Base-by-base conservation (phyloP, 2,329 filamentous ascomycete genomes). In the Diaporthe citrichinensis region DNA sequence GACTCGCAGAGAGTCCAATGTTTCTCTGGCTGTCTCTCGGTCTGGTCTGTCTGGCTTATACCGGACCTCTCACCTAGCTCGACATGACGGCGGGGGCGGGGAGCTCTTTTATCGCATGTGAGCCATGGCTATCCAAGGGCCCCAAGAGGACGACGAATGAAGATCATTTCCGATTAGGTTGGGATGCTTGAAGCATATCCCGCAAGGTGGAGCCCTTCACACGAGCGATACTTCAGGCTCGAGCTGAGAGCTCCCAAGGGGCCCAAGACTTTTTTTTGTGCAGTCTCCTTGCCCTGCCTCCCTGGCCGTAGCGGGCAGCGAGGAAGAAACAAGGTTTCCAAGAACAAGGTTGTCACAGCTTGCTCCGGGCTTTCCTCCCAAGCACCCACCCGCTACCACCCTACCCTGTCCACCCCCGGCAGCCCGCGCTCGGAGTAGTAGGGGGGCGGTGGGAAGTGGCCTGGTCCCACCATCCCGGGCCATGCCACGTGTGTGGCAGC, bases 161-260 rank as follows among this genome's bases (percentile, higher is more conserved):
- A 69, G 65, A 69, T 69, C 65, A 55, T 69, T 69, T 69, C 65
- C 65, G 65, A 69, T 69, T 69, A 55, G 49, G 49, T 69, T 69
- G 49, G 65, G 44, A 41, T 69, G 65, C 65, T 55, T 69, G 65
- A 69, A 69, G 65, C 65, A 69, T 69, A 69, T 69, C 65, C 65
- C 65, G 46, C 65, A 55, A 41, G 65, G 65, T 69, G 65, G 65
- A 69, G 49, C 65, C 65, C 65, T 69, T 39, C 49, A 69, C 65
- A 55, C 31, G 34, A 68, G 65, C 65, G 65, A 68, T 68, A 53
- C 65, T 53, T 46, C 65, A 55, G 49, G 65, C 65, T 68, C 65
- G 65, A 68, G 65, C 65, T 68, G 65, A 53, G 65, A 68, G 65
- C 65, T 68, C 65, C 65, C 65, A 68, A 68, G 46, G 65, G 65